Percentiles rank a stretch among this genome's conserved stretches.
These are phyloP conservation scores for Anisodus acutangulus DNA, from an alignment of 257 asterid genomes.

Conservation along the genomic window DNA sequence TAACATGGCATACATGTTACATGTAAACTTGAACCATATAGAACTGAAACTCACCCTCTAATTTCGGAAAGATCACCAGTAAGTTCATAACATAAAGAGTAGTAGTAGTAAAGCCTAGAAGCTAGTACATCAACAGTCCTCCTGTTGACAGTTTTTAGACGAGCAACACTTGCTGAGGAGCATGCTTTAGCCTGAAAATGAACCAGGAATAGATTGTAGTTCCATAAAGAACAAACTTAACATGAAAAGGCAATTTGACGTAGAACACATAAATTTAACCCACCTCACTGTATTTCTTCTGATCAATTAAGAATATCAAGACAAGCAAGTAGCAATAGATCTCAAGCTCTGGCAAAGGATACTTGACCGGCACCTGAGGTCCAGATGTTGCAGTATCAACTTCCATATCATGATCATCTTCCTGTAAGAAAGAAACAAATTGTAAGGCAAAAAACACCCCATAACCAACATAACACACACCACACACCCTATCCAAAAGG, in stretches of 20 bases:
- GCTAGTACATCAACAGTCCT: conserved; percentile 85
- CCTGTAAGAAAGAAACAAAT: conserved; percentile 48
- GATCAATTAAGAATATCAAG: conserved; percentile 76
- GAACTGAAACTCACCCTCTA: conserved; percentile 65
- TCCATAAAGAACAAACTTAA: conserved; percentile 22
- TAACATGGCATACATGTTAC: conserved; percentile 2
- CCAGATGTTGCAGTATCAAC: conserved; percentile 74
- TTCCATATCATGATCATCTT: conserved; percentile 76
- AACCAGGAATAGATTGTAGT: conserved; percentile 26
- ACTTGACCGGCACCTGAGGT: conserved; percentile 60
- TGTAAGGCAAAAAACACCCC: background rate
- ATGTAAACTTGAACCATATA: background rate
- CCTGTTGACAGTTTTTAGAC: conserved; percentile 72
- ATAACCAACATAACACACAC: background rate
- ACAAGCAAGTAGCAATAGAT: conserved; percentile 78
- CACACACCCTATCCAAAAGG: background rate
- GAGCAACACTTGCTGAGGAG: conserved; percentile 87
- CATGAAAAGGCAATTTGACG: conserved; percentile 14
- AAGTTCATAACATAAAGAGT: conserved; percentile 84
- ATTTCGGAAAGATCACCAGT: conserved; percentile 89
- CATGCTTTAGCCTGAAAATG: conserved; percentile 82
- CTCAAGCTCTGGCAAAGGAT: conserved; percentile 79
- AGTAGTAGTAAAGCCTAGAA: conserved; percentile 82
- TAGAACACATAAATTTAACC: background rate
- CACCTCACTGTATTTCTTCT: conserved; percentile 76